Evolutionary conservation across 2,329 filamentous ascomycete species (phyloP), one percentile per base, ranked within the genome.

Genomic region (Fusarium subtropicale): DNA sequence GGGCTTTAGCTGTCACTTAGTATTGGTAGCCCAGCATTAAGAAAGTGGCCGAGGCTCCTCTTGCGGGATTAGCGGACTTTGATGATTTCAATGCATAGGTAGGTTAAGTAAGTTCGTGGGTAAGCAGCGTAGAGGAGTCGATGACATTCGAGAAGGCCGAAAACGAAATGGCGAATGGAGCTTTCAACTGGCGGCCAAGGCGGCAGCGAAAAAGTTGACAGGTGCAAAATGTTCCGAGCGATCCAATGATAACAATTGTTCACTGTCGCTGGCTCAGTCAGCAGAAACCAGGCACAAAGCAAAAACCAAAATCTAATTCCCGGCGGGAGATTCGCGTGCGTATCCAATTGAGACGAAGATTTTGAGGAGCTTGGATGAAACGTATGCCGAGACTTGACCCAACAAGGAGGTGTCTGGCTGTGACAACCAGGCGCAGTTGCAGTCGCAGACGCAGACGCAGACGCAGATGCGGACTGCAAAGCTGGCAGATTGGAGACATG

Each of bases 321-420:
- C 47, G 57, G 44, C 53, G 45, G 48, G 47, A 58, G 39, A 47
- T 56, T 69, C 62, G 66, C 53, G 56, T 63, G 53, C 55, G 53
- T 41, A 51, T 63, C 61, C 56, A 69, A 55, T 69, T 47, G 66
- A 57, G 44, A 58, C 52, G 45, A 45, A 45, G 60, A 61, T 26
- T 46, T 57, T n/a, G 44, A 55, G 53, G 48, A 64, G 28, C 57
- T 67, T 67, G 38, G 38, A 56, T 69, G 66, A 69, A 70, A 69
- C 66, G 52, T 54, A 54, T 59, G 57, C 63, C 66, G 66, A 69
- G 62, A 70, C 53, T 67, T 66, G 34, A 28, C 30, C 61, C 45
- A 63, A 56, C 58, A 63, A 65, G 62, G 62, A 33, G 56, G 60
- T 52, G 48, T 41, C 24, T 39, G 48, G 24, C 48, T 52, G 48